Evolutionary conservation across 345 rosid species (phyloP).

Genomic region (Eucalyptus regnans): DNA sequence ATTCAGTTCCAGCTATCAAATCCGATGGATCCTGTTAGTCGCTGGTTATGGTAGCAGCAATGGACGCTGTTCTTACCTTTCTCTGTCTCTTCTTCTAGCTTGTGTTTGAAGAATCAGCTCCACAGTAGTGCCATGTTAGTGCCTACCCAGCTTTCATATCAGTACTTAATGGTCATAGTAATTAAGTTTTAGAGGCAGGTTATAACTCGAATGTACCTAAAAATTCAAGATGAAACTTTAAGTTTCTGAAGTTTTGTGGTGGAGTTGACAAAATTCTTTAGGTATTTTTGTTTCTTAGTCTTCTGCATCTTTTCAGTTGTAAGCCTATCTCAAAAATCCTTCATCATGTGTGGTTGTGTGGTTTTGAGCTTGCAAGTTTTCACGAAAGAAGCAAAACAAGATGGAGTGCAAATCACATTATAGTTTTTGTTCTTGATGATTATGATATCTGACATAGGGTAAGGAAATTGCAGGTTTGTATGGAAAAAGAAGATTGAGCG

Average conservation of each 20-base stretch:
- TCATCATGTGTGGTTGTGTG: neutral
- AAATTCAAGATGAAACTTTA: neutral
- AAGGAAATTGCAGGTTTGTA: constrained; percentile 52
- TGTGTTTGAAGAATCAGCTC: neutral
- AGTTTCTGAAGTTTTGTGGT: neutral
- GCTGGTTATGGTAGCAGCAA: neutral
- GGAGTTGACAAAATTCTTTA: neutral
- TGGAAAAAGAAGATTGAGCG: constrained; percentile 93
- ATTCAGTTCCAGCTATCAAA: neutral
- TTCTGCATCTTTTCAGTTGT: neutral
- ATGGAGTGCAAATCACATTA: neutral
- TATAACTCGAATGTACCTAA: neutral
- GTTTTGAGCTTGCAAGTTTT: neutral
- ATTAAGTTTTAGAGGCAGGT: neutral
- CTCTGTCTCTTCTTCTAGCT: neutral
- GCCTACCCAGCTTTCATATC: neutral
- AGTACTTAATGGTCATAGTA: neutral
- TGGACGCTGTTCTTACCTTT: neutral
- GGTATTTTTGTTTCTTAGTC: neutral
- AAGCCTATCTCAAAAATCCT: neutral
- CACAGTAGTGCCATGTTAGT: neutral
- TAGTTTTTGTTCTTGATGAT: neutral
- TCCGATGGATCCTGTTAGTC: neutral
- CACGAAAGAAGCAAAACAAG: neutral
- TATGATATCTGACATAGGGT: neutral